Base-by-base conservation (phyloP, 768 basidiomycete species). In the Boletus fagicola region DNA sequence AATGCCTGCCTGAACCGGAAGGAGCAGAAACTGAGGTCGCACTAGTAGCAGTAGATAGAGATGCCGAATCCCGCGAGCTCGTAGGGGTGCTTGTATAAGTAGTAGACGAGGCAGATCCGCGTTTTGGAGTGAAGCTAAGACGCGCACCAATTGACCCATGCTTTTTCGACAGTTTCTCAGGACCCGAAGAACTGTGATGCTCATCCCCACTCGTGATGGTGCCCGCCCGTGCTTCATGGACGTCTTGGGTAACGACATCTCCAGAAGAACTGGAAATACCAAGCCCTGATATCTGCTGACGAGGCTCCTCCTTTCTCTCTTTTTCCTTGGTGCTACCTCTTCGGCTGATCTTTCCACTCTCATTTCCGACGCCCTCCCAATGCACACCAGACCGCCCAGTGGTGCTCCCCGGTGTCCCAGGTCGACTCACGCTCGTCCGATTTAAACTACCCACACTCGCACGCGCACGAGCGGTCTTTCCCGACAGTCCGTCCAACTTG, bases 41-140 rank as follows among this genome's bases (percentile, higher is more conserved):
- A 66, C 86, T 91, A 7, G 93, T 91, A 24, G 84, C 82, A 12
- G 83, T 81, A 43, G 91, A 92, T 73, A 91, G 81, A 1, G 88
- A 89, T 20, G 88, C 87, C 5, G 92, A 95, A 74, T 96, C 93
- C 57, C 91, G 82, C 51, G 92, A 94, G 65, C 88, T 90, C n/a
- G 82, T 82, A 43, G 84, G 88, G 24, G 86, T 93, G 71, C 86
- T 86, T 18, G 89, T 82, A 73, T 92, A 88, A 40, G 83, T 94
- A 22, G 93, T 89, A 4, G 93, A 96, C 7, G 93, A 94, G 11
- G 91, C 86, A 24, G 93, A 95, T 56, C 88, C 88, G 54, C 93
- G 87, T 72, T 95, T 94, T 35, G 87, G 82, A n/a, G 85, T 87
- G 70, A 90, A 87, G 67, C 87, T 90, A 53, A 86, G 79, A 53